A percentile compares a stretch with the other conserved stretches of the same genome.
phyloP scores from a whole-genome alignment of 352 stramenopile genomes.

The Globisporangium echinulatum region DNA sequence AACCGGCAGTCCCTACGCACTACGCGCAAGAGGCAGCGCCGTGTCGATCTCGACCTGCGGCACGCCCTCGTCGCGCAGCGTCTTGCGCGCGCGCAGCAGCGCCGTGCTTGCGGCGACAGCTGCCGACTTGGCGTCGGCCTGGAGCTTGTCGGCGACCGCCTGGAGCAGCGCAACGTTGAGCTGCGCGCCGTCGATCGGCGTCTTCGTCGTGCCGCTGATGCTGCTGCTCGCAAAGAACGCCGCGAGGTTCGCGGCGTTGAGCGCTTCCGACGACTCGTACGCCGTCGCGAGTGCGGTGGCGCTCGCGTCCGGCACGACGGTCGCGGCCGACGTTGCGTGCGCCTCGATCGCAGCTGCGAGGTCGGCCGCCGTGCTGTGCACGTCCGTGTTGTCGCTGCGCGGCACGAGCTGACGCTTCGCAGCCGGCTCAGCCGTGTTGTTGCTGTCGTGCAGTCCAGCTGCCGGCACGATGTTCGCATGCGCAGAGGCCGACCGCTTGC shows the following conservation, averaged over 20 bases:
- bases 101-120: slow-evolving; percentile 11
- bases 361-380: not conserved
- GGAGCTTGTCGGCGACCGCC: slow-evolving; percentile 13
- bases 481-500: slow-evolving; percentile 2
- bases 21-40: slow-evolving; percentile 8
- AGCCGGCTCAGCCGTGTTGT: not conserved
- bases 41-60: slow-evolving; percentile 14
- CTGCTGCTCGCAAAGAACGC: slow-evolving; percentile 5
- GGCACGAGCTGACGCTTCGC: slow-evolving; percentile 7
- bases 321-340: not conserved
- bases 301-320: too few species aligned
- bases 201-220: not conserved
- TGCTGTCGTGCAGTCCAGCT: too few species aligned
- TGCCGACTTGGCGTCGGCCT: slow-evolving; percentile 11
- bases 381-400: slow-evolving; percentile 1
- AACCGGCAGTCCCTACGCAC: not conserved
- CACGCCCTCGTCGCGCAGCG: slow-evolving; percentile 12
- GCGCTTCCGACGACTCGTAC: not conserved
- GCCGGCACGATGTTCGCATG: not conserved
- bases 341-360: not conserved
- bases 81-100: slow-evolving; percentile 12
- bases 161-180: slow-evolving; percentile 14
- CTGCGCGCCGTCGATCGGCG: slow-evolving; percentile 8
- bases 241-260: not conserved
- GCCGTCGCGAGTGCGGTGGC: not conserved